These are phyloP conservation scores for Cyberlindnera bimundalis DNA, from an alignment of 805 yeast species.

Conservation along the genomic window DNA sequence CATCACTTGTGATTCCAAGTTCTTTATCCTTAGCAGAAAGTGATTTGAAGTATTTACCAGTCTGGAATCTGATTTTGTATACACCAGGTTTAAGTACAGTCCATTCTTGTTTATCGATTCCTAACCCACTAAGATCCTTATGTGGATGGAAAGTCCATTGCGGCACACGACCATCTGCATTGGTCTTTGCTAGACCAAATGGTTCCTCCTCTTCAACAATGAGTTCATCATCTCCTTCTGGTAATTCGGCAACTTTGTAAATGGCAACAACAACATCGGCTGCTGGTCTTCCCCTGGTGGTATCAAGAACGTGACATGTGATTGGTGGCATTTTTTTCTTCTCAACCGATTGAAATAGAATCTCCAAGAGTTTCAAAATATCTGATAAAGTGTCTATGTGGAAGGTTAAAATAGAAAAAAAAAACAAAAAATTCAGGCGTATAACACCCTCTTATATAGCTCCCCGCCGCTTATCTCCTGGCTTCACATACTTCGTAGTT, in stretches of 20 bases:
- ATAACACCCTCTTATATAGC: neutral
- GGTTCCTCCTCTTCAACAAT: conserved; percentile 36
- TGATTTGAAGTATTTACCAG: conserved; percentile 57
- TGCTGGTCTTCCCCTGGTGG: conserved; percentile 83
- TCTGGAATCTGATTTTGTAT: conserved; percentile 74
- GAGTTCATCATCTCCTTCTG: conserved; percentile 24
- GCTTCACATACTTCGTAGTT: conserved; percentile 11
- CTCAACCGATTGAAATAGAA: too few relatives aligned
- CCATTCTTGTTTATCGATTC: conserved; percentile 40
- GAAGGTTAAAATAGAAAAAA: too few relatives aligned
- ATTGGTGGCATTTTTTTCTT: conserved; percentile 45
- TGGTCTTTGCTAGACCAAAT: conserved; percentile 69
- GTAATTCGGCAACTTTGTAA: conserved; percentile 30
- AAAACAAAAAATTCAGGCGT: neutral
- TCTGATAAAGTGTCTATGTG: too few relatives aligned
- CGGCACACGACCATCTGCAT: conserved; percentile 75
- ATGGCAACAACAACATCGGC: conserved; percentile 65
- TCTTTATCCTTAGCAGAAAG: conserved; percentile 20
- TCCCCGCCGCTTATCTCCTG: neutral
- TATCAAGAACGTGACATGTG: conserved; percentile 88
- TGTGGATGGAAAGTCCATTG: conserved; percentile 55
- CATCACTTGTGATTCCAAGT: conserved; percentile 26
- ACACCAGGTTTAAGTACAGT: conserved; percentile 51
- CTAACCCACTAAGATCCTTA: conserved; percentile 27
- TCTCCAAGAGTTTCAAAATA: too few relatives aligned